Evolutionary conservation across 1,284 basidiomycete genomes (phyloP).

Genomic region (Cystobasidium slooffiae): DNA sequence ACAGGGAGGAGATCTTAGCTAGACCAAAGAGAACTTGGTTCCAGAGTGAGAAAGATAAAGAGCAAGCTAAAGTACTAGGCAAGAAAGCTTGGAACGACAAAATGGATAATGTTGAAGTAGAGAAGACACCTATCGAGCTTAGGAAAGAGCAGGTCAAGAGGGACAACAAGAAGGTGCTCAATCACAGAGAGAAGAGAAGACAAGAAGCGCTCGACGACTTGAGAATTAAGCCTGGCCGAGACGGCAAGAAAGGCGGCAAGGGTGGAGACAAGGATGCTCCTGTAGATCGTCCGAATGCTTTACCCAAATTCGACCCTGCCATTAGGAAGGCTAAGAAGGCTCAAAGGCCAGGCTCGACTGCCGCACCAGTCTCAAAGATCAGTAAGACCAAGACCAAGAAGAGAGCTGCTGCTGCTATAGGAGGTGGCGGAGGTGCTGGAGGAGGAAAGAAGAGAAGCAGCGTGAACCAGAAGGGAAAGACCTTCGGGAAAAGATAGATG

Average conservation of each 20-base stretch:
- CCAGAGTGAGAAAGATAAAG: conserved; percentile 84
- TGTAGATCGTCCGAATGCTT: background rate
- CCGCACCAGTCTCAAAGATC: background rate
- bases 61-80: conserved; percentile 68
- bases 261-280: conserved; percentile 7
- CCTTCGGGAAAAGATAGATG: conserved; percentile 4
- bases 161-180: conserved; percentile 64
- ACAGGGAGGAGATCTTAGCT: conserved; percentile 91
- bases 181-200: conserved; percentile 78
- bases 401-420: background rate
- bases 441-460: conserved; percentile 16
- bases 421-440: background rate
- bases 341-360: conserved; percentile 18
- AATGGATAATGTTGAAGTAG: conserved; percentile 41
- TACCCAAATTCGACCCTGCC: conserved; percentile 21
- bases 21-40: conserved; percentile 98
- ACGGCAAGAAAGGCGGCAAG: conserved; percentile 65
- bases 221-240: conserved; percentile 61
- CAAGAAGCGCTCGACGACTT: conserved; percentile 78
- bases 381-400: conserved; percentile 12
- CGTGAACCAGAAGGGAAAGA: conserved; percentile 23
- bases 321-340: conserved; percentile 32
- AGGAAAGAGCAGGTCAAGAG: conserved; percentile 36
- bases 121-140: conserved; percentile 41
- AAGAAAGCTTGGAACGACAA: conserved; percentile 49